Conservation (phyloP, 2,329 filamentous ascomycete genomes). For the Aspergillus latus region DNA sequence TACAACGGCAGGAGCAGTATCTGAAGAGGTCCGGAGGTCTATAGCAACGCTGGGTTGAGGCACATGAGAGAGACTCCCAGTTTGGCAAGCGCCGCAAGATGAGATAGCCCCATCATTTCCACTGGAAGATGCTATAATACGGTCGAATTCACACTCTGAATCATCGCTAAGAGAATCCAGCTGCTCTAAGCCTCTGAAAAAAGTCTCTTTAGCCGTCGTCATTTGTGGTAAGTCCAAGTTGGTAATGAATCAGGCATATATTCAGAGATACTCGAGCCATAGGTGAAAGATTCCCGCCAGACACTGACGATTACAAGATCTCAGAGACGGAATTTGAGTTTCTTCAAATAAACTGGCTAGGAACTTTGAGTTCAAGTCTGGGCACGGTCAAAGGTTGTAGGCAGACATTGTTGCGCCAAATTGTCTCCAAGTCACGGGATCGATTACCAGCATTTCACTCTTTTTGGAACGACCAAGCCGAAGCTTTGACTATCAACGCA, state of each 20-base stretch:
- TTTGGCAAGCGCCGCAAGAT: conserved; percentile 2
- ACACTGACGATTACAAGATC: background rate
- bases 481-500: background rate
- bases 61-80: background rate
- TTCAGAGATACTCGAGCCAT: conserved; percentile 19
- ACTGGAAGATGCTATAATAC: conserved; percentile 15
- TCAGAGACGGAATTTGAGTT: background rate
- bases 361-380: background rate
- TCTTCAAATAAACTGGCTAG: background rate
- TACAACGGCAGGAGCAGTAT: background rate
- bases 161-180: conserved; percentile 31
- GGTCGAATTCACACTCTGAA: conserved; percentile 23
- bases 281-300: conserved; percentile 5
- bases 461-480: conserved; percentile 5
- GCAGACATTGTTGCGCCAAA: conserved; percentile 28
- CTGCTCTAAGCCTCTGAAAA: conserved; percentile 39
- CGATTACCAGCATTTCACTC: conserved; percentile 21
- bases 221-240: conserved; percentile 22
- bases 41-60: conserved; percentile 6
- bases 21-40: background rate
- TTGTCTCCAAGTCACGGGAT: conserved; percentile 37
- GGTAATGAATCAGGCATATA: conserved; percentile 18
- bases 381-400: conserved; percentile 9
- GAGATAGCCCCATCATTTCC: background rate
- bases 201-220: conserved; percentile 30